Conservation (phyloP, 306 rosid genomes). For the Biancaea sappan region DNA sequence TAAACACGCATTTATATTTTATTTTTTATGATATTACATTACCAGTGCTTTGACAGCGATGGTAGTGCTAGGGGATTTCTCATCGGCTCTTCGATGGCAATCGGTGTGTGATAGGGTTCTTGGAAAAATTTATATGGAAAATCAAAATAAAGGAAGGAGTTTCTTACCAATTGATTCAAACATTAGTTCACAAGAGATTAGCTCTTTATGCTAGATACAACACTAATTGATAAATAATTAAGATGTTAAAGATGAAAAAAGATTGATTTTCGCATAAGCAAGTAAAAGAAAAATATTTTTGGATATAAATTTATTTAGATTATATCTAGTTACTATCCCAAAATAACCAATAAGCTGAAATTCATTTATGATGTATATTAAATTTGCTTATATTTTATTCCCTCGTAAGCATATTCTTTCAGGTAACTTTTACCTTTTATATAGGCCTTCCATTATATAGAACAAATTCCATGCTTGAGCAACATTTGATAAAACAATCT, state of each 20-base stretch:
- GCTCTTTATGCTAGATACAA: too few relatives aligned
- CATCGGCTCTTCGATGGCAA: too few relatives aligned
- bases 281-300: background rate
- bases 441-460: background rate
- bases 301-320: background rate
- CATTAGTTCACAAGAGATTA: too few relatives aligned
- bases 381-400: background rate
- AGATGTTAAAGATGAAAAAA: background rate
- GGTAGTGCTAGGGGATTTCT: too few relatives aligned
- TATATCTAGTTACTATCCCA: background rate
- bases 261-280: background rate
- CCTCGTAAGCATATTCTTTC: background rate
- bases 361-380: background rate
- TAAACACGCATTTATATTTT: too few relatives aligned
- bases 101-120: too few relatives aligned
- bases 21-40: too few relatives aligned
- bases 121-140: too few relatives aligned
- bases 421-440: background rate
- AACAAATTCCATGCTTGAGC: background rate
- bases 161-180: too few relatives aligned
- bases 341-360: slow-evolving; percentile 1
- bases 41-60: too few relatives aligned
- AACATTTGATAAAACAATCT: background rate
- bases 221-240: too few relatives aligned
- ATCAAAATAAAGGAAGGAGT: too few relatives aligned